Conservation (phyloP, 1,284 basidiomycete species). For the Sporisorium scitamineum region DNA sequence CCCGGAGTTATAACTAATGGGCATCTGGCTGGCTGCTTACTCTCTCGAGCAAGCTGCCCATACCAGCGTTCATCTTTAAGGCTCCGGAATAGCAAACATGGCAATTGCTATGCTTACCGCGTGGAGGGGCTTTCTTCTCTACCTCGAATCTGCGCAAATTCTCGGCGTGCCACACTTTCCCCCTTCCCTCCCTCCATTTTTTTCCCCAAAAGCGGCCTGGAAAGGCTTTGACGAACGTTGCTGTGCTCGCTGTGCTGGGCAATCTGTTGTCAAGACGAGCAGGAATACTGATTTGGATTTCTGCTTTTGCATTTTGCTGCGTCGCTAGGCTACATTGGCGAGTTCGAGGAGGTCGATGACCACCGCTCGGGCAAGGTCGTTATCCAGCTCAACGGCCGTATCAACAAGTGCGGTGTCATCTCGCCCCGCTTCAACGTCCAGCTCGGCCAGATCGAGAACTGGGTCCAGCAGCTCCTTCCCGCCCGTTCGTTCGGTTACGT, state of each 20-base stretch:
- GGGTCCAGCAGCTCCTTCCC: conserved; percentile 73
- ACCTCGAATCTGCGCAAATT: conserved; percentile 52
- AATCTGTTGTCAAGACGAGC: background rate
- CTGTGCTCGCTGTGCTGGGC: conserved; percentile 1
- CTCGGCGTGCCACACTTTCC: conserved; percentile 51
- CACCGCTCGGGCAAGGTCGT: conserved; percentile 99
- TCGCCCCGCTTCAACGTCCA: conserved; percentile 98
- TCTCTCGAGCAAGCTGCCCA: conserved; percentile 13
- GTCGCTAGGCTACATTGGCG: conserved; percentile 91
- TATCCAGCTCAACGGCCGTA: conserved; percentile 95
- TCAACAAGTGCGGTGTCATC: conserved; percentile 98
- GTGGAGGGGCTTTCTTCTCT: conserved; percentile 21
- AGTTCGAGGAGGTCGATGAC: conserved; percentile 99
- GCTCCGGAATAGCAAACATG: conserved; percentile 64
- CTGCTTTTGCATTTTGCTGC: background rate
- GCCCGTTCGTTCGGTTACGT: conserved; percentile 92
- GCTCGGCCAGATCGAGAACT: conserved; percentile 89
- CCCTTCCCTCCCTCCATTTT: background rate
- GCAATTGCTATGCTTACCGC: conserved; percentile 57
- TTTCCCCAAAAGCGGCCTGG: no score
- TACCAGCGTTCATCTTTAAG: conserved; percentile 67
- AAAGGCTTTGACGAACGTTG: background rate
- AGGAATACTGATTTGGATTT: conserved; percentile 1
- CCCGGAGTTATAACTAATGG: conserved; percentile 69
- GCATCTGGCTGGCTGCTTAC: conserved; percentile 45